Conservation (phyloP, 2,329 filamentous ascomycete species). For the Magnaporthiopsis poae region DNA sequence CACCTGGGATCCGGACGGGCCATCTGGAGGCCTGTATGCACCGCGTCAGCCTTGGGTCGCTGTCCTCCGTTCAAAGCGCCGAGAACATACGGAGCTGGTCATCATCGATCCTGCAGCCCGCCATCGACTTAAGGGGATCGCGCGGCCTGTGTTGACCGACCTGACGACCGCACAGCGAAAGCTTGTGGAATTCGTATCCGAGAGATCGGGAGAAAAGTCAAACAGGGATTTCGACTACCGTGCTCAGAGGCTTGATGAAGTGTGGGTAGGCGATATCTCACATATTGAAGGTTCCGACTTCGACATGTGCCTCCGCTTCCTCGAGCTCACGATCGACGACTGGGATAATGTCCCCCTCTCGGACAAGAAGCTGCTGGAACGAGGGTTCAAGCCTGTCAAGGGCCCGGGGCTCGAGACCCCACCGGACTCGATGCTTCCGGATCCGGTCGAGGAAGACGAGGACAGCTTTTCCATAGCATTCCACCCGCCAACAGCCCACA, state of each 20-base stretch:
- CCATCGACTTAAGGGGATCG: slow-evolving; percentile 16
- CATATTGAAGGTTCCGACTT: slow-evolving; percentile 16
- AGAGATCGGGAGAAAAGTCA: slow-evolving; percentile 19
- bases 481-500: slow-evolving; percentile 31
- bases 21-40: slow-evolving; percentile 13
- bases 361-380: slow-evolving; percentile 17
- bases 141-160: slow-evolving; percentile 20
- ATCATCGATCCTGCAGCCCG: slow-evolving; percentile 40
- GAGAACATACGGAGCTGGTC: slow-evolving; percentile 34
- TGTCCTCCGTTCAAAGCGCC: slow-evolving; percentile 32
- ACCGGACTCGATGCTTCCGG: background rate
- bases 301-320: slow-evolving; percentile 31
- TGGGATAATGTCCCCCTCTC: slow-evolving; percentile 27
- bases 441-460: slow-evolving; percentile 9
- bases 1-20: slow-evolving; percentile 22
- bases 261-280: slow-evolving; percentile 37
- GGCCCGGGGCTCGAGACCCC: slow-evolving; percentile 8
- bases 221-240: slow-evolving; percentile 18
- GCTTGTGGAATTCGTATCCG: slow-evolving; percentile 29
- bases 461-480: slow-evolving; percentile 29
- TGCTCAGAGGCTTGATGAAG: slow-evolving; percentile 22
- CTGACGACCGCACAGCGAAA: slow-evolving; percentile 36
- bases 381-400: slow-evolving; percentile 27
- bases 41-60: slow-evolving; percentile 41
- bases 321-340: slow-evolving; percentile 25